These are phyloP conservation scores for Heliocybe sulcata DNA, from an alignment of 1,284 basidiomycete species.

Conservation along the genomic window DNA sequence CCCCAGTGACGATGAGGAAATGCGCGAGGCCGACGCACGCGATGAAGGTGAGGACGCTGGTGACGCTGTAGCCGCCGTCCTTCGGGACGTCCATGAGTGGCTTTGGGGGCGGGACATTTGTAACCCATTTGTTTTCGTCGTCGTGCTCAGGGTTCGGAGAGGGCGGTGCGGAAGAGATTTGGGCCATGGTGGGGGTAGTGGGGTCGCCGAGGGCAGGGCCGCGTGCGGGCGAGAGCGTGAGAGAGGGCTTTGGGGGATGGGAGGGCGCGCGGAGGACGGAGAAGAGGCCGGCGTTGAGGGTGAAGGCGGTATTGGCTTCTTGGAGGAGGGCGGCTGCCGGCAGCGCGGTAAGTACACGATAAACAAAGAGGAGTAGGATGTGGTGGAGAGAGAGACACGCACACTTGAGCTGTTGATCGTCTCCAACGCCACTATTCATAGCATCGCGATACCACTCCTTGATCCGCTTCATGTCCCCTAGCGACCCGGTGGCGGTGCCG, in stretches of 20 bases:
- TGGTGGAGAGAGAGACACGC: constrained; percentile 12
- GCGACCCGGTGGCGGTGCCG: constrained; percentile 30
- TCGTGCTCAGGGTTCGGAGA: constrained; percentile 11
- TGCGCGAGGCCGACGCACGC: constrained; percentile 44
- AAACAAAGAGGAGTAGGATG: background rate
- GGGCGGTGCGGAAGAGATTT: constrained; percentile 8
- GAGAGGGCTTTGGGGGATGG: constrained; percentile 3
- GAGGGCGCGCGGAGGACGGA: constrained; percentile 29
- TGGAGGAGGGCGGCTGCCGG: constrained; percentile 35
- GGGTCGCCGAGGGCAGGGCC: constrained; percentile 17
- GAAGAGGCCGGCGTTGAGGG: constrained; percentile 64
- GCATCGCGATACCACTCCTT: constrained; percentile 75
- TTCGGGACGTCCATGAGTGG: constrained; percentile 5
- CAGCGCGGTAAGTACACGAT: background rate
- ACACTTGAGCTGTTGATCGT: constrained; percentile 52
- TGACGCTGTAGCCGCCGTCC: constrained; percentile 19
- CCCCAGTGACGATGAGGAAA: constrained; percentile 40
- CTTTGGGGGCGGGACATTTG: constrained; percentile 4
- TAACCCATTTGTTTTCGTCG: constrained; percentile 16
- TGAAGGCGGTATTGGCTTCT: constrained; percentile 67
- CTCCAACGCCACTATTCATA: constrained; percentile 61
- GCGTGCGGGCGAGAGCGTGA: constrained; percentile 5
- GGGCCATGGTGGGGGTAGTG: constrained; percentile 9
- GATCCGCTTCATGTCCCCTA: constrained; percentile 64
- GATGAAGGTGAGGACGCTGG: constrained; percentile 37